Evolutionary conservation across 2,329 filamentous ascomycete species (phyloP).

Genomic region (Albifimbria verrucaria): DNA sequence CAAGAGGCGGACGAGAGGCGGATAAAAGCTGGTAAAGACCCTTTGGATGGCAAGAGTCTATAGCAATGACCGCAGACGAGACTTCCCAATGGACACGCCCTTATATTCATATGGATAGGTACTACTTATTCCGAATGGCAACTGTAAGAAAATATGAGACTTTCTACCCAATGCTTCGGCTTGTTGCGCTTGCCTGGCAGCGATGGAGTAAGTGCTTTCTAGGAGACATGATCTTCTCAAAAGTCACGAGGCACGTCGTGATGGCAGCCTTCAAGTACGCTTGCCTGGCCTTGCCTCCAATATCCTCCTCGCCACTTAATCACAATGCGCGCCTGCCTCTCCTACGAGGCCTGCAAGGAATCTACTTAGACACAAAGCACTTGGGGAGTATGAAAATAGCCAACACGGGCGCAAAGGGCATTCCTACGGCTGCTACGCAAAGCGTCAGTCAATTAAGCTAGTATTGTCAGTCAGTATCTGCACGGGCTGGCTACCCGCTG

Average conservation of each 20-base stretch:
- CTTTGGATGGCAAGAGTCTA: not conserved
- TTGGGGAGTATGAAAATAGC: not conserved
- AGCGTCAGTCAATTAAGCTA: not conserved
- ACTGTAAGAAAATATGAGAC: not conserved
- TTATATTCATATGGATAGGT: not conserved
- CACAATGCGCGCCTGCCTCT: not conserved
- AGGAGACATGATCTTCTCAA: not conserved
- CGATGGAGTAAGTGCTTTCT: not conserved
- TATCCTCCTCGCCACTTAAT: not conserved
- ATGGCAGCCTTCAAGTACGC: not conserved
- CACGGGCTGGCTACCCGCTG: not conserved
- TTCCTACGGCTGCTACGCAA: not conserved
- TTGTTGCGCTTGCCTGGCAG: not conserved
- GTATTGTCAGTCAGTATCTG: not conserved
- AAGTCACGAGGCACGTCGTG: not conserved
- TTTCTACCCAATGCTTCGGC: not conserved
- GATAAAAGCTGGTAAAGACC: not conserved
- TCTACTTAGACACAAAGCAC: not conserved
- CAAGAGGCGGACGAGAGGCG: not conserved
- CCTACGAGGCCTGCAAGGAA: not conserved
- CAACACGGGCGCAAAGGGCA: not conserved
- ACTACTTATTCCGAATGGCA: not conserved
- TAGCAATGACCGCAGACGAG: not conserved
- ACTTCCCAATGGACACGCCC: not conserved
- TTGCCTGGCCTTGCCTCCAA: not conserved